Conservation (phyloP, 257 asterid genomes). For the Pogostemon cablin region DNA sequence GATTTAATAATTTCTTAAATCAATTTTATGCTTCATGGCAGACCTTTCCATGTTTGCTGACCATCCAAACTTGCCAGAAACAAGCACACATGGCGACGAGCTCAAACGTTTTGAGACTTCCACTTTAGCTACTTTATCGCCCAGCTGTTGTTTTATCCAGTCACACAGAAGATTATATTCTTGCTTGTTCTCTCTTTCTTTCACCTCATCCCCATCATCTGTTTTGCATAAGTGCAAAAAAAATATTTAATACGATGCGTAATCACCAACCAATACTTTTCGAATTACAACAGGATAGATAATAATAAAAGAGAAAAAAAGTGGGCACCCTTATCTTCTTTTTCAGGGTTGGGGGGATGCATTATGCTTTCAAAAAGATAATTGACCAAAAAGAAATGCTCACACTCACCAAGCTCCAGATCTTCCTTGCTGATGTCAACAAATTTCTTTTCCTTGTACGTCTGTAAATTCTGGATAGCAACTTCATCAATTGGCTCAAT, state of each 20-base stretch:
- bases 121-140: constrained; percentile 97
- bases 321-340: too few relatives aligned
- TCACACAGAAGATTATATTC: constrained; percentile 86
- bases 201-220: constrained; percentile 94
- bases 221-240: constrained; percentile 21
- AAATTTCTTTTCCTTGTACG: constrained; percentile 94
- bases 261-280: background rate
- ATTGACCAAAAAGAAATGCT: background rate
- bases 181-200: constrained; percentile 78
- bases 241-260: background rate
- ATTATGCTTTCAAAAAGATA: background rate
- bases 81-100: constrained; percentile 99
- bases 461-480: constrained; percentile 90
- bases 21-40: background rate
- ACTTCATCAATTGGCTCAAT: constrained; percentile 97
- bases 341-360: too few relatives aligned
- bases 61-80: constrained; percentile 99
- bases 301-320: background rate
- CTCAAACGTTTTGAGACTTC: constrained; percentile 89
- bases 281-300: background rate
- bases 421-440: constrained; percentile 99
- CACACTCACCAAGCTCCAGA: constrained; percentile 83
- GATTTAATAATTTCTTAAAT: background rate
- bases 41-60: constrained; percentile 99
- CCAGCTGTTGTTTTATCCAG: constrained; percentile 93